Evolutionary conservation across 148 eudicot species (phyloP).

Genomic region (Spergularia marina): DNA sequence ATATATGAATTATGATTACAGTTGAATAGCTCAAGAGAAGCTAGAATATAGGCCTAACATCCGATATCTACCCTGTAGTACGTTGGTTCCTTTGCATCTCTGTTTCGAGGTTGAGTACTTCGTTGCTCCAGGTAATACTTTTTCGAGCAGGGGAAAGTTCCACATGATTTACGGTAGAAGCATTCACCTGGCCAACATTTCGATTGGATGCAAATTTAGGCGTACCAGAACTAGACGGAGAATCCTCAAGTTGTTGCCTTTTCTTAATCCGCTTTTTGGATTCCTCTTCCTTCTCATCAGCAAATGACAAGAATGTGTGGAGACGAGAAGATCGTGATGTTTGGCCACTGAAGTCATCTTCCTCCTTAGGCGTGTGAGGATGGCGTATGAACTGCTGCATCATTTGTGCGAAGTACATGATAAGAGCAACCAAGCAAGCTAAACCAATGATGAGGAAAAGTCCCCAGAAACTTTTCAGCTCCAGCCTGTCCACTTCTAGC

Average conservation of each 20-base stretch:
- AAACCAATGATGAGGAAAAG: slow-evolving; percentile 45
- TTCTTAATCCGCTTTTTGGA: slow-evolving; percentile 12
- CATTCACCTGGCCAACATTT: not conserved
- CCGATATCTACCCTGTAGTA: not conserved
- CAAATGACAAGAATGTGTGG: slow-evolving; percentile 7
- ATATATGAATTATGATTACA: slow-evolving; percentile 3
- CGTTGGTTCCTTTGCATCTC: not conserved
- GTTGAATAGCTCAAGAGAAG: slow-evolving; percentile 4
- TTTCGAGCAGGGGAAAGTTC: slow-evolving; percentile 1
- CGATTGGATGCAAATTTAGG: slow-evolving; percentile 11
- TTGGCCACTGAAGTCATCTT: not conserved
- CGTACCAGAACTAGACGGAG: slow-evolving; percentile 14
- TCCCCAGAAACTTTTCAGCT: slow-evolving; percentile 69
- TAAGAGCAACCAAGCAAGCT: slow-evolving; percentile 26
- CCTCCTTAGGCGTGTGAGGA: not conserved
- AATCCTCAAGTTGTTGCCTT: slow-evolving; percentile 17
- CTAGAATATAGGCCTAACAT: not conserved
- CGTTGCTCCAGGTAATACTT: slow-evolving; percentile 9
- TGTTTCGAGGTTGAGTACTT: not conserved
- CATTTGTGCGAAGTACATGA: slow-evolving; percentile 9
- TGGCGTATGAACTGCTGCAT: slow-evolving; percentile 18
- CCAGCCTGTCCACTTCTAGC: slow-evolving; percentile 41
- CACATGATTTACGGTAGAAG: slow-evolving; percentile 1
- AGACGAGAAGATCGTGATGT: slow-evolving; percentile 10
- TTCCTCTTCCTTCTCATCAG: slow-evolving; percentile 20